Base-by-base conservation (phyloP, 106 monocot genomes). In the Acorus gramineus region DNA sequence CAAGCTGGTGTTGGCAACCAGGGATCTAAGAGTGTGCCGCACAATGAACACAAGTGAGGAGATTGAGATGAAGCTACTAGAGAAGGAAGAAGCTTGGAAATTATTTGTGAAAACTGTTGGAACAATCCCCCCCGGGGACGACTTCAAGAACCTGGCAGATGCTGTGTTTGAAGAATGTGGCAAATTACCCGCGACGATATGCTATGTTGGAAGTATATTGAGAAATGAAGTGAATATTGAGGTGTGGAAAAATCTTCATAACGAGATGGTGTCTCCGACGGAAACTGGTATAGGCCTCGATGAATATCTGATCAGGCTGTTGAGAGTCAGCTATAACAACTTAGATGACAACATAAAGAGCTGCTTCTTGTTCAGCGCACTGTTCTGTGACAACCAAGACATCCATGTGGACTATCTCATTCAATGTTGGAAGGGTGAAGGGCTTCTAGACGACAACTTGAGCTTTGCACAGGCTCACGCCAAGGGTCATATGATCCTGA, bases 271-370 rank as follows among this genome's bases (percentile, higher is more conserved):
- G 55, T 53, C 10, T 60, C 56, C 9, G 52, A 69, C 2, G 69
- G 65, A 8, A 73, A 57, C 55, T 54, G 70, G 69, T 64, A 55
- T 60, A 11, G 74, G 79, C 4, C 65, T 70, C 69, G 74, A 79
- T 43, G 45, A 51, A 8, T 44, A 70, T 7, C 48, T 69, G 14
- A 56, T 69, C 44, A 11, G n/a, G 3, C 56, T 8, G 5, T 46
- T 84, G 13, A 84, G 69, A 57, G 56, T 69, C 13, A 84, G 79
- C 57, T 84, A 71, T 46, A 79, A 84, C n/a, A 69, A 65, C 42
- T 52, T 83, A 4, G 57, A 60, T 42, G 66, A 72, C 5, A 62
- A 63, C 11, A 12, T 71, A 3, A 76, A 61, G 42, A 46, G 44
- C 0, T 79, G 75, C 56, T 64, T 84, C 2, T 55, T 84, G 2